Evolutionary conservation across 2,329 filamentous ascomycete genomes (phyloP), one percentile per base, ranked within the genome.

Genomic region (Beauveria australis): DNA sequence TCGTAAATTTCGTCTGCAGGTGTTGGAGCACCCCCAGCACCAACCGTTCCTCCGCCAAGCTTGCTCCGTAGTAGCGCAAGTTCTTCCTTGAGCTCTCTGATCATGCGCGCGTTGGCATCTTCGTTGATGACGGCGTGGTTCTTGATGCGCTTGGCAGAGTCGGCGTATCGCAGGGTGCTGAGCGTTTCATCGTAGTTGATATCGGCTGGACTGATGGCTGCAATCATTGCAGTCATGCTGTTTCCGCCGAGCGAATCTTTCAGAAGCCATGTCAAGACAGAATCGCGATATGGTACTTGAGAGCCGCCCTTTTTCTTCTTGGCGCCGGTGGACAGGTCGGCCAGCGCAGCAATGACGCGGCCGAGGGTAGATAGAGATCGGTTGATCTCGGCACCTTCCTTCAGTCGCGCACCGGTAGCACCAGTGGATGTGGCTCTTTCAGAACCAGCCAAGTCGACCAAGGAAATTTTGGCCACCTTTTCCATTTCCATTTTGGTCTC

Each of bases 181-280:
- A 99, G 81, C 0, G 95, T 99, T 75, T 99, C 94, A 66, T 99
- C 94, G 71, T 96, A 97, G 75, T 99, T 99, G 78, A 97, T 97
- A 75, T 99, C 94, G 59, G 94, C 94, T 4, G 94, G 94, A 69
- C 92, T 97, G 71, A 99, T 97, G 57, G 93, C 93, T 55, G 94
- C 95, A 80, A 99, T 99, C 95, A 99, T 99, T 62, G 94, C 94
- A 26, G 94, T 99, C 90, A 97, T 93, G 73, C 93, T 97, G 80
- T 99, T 99, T 70, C 94, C 94, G 71, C 94, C 94, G 6, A 99
- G 77, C 4, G 93, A 97, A 73, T 99, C 95, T 72, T 99, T 99
- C 66, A 99, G 76, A 49, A 99, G 78, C 94, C 94, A 99, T 1
- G 94, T 99, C 66, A 99, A 77, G 54, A 99, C 86, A 70, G 91